Percentiles rank a stretch among this genome's conserved stretches.
Evolutionary conservation across 306 rosid genomes (phyloP).

Genomic region (Pyrus bretschneideri): DNA sequence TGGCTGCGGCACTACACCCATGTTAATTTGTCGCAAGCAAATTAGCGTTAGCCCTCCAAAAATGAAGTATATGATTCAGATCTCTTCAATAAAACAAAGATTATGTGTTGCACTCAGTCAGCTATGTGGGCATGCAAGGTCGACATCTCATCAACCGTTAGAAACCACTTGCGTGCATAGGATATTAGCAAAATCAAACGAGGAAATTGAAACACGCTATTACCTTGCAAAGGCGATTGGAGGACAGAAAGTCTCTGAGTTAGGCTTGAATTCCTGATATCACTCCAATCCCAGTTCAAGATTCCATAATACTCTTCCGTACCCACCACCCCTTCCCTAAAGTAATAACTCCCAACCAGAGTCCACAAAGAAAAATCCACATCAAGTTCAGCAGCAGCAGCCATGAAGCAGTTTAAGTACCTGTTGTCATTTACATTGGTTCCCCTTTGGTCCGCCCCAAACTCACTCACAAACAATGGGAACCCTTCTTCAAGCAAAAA

Average conservation of each 20-base stretch:
- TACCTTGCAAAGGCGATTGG: constrained; percentile 82
- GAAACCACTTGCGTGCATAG: not conserved
- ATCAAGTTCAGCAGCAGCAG: constrained; percentile 64
- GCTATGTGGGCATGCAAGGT: not conserved
- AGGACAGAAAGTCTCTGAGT: constrained; percentile 45
- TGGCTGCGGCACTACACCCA: not conserved
- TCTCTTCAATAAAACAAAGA: not conserved
- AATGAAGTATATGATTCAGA: not conserved
- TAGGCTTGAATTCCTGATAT: constrained; percentile 41
- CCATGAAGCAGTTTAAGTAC: constrained; percentile 59
- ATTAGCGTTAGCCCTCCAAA: not conserved
- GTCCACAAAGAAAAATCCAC: constrained; percentile 87
- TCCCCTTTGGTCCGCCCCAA: constrained; percentile 72
- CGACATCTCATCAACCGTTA: not conserved
- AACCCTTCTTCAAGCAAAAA: constrained; percentile 56
- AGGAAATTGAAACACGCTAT: not conserved
- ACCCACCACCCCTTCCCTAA: constrained; percentile 63
- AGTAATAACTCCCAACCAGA: constrained; percentile 71
- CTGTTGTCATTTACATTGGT: constrained; percentile 73
- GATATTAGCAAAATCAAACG: not conserved
- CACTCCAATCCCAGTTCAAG: constrained; percentile 50
- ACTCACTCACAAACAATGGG: constrained; percentile 85
- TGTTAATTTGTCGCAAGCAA: not conserved
- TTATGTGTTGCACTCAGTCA: not conserved
- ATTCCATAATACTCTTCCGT: constrained; percentile 68